Conservation (phyloP, 208 protist species). For the Leishmania gerbilli region DNA sequence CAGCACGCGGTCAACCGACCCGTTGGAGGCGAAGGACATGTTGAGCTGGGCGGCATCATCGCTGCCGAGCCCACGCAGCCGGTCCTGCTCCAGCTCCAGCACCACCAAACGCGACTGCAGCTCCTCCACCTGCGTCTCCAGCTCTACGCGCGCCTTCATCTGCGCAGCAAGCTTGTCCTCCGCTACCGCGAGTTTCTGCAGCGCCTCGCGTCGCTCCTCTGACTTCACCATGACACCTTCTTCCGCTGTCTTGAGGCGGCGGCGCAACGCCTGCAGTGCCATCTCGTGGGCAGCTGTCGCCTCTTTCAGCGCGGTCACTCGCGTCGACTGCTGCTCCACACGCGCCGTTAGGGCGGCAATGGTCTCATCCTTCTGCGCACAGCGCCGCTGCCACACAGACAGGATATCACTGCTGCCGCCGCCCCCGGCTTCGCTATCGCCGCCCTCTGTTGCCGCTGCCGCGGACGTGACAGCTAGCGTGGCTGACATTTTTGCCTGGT, state of each 20-base stretch:
- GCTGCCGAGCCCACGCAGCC: conserved; percentile 29
- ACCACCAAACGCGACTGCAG: conserved; percentile 52
- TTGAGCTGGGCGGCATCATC: conserved; percentile 31
- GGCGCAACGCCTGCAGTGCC: conserved; percentile 47
- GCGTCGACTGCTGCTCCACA: conserved; percentile 47
- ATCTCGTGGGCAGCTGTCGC: conserved; percentile 55
- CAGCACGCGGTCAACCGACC: conserved; percentile 63
- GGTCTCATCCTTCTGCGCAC: conserved; percentile 56
- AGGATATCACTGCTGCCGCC: conserved; percentile 10
- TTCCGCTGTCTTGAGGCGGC: conserved; percentile 52
- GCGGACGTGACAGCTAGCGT: not conserved
- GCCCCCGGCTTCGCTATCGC: not conserved
- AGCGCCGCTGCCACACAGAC: conserved; percentile 40
- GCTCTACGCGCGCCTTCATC: conserved; percentile 40
- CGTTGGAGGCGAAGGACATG: conserved; percentile 62
- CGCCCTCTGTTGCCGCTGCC: conserved; percentile 1
- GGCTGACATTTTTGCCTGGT: conserved; percentile 25
- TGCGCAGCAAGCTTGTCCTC: conserved; percentile 62
- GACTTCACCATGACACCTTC: conserved; percentile 52
- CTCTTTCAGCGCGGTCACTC: conserved; percentile 54
- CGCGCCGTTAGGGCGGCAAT: conserved; percentile 51
- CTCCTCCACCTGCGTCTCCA: conserved; percentile 65
- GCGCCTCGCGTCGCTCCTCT: conserved; percentile 50
- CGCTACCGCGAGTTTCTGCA: conserved; percentile 50
- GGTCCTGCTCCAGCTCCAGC: conserved; percentile 30